These are phyloP conservation scores for Cucumis melo DNA, from an alignment of 306 rosid genomes.

Conservation along the genomic window DNA sequence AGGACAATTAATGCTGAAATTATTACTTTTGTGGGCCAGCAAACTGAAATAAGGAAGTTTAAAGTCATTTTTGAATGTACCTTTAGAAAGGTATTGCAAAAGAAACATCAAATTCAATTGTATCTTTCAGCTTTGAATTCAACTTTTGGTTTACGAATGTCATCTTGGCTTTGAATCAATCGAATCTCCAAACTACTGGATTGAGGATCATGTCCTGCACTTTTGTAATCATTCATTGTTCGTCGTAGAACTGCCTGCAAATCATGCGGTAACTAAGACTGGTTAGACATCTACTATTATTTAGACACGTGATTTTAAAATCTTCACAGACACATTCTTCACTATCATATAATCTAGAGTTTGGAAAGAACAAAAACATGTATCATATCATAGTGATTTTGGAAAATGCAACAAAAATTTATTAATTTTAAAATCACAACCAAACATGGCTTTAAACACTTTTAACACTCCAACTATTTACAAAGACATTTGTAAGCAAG, in stretches of 20 bases:
- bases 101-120: conserved; percentile 13
- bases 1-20: neutral
- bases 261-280: neutral
- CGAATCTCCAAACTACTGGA: conserved; percentile 65
- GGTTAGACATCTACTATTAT: neutral
- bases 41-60: neutral
- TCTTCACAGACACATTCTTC: too few species aligned
- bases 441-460: too few species aligned
- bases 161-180: conserved; percentile 70
- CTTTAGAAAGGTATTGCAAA: neutral
- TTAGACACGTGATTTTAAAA: too few species aligned
- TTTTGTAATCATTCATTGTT: conserved; percentile 41
- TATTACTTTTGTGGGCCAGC: neutral
- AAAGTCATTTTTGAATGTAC: neutral
- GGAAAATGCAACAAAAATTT: too few species aligned
- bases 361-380: too few species aligned
- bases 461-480: too few species aligned
- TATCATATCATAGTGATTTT: too few species aligned
- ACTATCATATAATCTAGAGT: too few species aligned
- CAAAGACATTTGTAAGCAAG: neutral
- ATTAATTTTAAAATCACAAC: too few species aligned
- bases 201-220: conserved; percentile 50
- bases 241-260: conserved; percentile 57
- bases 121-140: conserved; percentile 43
- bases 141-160: conserved; percentile 44